These are phyloP conservation scores for Gracilaria gracilis DNA, from an alignment of 23 red algal species.

Conservation along the genomic window DNA sequence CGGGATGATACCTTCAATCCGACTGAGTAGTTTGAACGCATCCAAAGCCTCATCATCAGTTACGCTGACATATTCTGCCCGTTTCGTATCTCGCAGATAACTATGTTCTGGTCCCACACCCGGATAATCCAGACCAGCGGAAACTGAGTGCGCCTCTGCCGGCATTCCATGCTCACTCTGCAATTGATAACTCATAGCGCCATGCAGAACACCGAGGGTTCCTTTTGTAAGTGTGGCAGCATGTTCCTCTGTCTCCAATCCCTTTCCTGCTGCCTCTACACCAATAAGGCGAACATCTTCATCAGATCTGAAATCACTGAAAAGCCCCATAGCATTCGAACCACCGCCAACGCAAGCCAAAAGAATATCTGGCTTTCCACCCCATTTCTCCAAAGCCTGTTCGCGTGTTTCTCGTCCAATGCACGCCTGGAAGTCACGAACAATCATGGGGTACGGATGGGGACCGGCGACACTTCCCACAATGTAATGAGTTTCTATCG, in stretches of 20 bases:
- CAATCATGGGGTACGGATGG: slow-evolving; percentile 98
- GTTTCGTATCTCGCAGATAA: slow-evolving; percentile 85
- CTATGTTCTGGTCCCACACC: slow-evolving; percentile 97
- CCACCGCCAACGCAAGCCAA: slow-evolving; percentile 99
- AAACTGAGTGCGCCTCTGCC: slow-evolving; percentile 93
- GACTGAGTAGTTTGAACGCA: slow-evolving; percentile 87
- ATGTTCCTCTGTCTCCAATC: slow-evolving; percentile 80
- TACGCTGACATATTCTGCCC: slow-evolving; percentile 87
- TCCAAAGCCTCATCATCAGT: slow-evolving; percentile 96
- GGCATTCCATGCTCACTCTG: slow-evolving; percentile 91
- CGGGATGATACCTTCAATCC: slow-evolving; percentile 96
- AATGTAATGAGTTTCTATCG: slow-evolving; percentile 97
- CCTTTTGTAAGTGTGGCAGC: slow-evolving; percentile 95
- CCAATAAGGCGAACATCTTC: slow-evolving; percentile 89
- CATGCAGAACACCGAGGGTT: slow-evolving; percentile 90
- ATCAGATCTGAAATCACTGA: slow-evolving; percentile 88
- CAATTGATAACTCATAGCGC: slow-evolving; percentile 96
- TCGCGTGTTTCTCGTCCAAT: slow-evolving; percentile 89
- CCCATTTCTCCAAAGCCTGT: slow-evolving; percentile 88
- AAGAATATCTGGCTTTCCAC: slow-evolving; percentile 88
- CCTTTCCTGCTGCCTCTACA: slow-evolving; percentile 96
- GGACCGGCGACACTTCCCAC: slow-evolving; percentile 97
- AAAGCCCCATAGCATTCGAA: slow-evolving; percentile 98
- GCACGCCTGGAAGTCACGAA: slow-evolving; percentile 92
- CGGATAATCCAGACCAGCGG: slow-evolving; percentile 96